A percentile compares a stretch with the other conserved stretches of the same genome.
These are phyloP conservation scores for Strigomonas culicis DNA, from an alignment of 208 protist genomes.

Conservation along the genomic window DNA sequence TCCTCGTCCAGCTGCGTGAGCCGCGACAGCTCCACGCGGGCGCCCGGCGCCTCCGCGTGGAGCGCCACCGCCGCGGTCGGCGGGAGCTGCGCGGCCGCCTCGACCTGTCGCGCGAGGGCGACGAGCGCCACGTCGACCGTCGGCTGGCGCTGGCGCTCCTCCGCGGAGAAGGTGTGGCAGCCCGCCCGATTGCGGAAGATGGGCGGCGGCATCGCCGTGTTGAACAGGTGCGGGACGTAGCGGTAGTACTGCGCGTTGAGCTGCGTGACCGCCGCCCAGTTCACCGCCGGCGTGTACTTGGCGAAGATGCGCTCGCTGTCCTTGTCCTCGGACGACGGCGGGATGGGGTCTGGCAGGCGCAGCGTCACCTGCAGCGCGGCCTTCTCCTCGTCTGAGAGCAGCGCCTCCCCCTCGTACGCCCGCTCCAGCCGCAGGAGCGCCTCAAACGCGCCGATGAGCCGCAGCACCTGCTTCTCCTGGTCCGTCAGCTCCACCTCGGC, in stretches of 20 bases:
- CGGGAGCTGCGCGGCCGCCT: not conserved
- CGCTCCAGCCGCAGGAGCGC: conserved; percentile 69
- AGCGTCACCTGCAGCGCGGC: not conserved
- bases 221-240: conserved; percentile 71
- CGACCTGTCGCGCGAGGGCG: not conserved
- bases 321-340: conserved; percentile 3
- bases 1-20: not conserved
- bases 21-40: not conserved
- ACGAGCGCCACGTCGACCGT: not conserved
- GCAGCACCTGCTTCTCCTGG: conserved; percentile 42
- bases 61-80: not conserved
- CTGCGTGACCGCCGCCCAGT: conserved; percentile 54
- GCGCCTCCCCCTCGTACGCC: conserved; percentile 15
- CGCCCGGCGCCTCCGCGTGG: not conserved
- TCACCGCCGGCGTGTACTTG: conserved; percentile 6
- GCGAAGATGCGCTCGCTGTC: not conserved
- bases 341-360: not conserved
- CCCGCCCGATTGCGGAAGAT: conserved; percentile 37
- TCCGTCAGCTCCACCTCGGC: conserved; percentile 5
- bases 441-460: conserved; percentile 79
- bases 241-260: conserved; percentile 80
- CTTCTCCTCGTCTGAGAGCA: not conserved
- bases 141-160: not conserved
- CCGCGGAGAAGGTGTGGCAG: not conserved
- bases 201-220: conserved; percentile 81